Evolutionary conservation across 1,284 basidiomycete genomes (phyloP).

Genomic region (Filobasidium uniguttulatum): DNA sequence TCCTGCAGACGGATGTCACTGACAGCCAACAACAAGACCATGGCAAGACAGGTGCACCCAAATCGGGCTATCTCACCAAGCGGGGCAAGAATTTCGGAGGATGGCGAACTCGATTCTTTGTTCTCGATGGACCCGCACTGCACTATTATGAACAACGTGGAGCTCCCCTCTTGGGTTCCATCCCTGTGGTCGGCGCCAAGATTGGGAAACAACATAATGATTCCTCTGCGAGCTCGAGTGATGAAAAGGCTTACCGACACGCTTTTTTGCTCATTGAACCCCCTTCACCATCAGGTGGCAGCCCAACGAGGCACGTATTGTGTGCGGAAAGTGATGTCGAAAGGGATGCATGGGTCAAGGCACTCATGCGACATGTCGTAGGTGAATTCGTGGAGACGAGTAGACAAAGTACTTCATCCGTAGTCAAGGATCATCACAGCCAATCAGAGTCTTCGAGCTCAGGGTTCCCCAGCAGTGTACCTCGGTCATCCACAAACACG

Average conservation of each 20-base stretch:
- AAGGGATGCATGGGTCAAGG: constrained; percentile 86
- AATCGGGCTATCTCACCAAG: constrained; percentile 92
- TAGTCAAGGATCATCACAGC: background rate
- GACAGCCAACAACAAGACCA: constrained; percentile 52
- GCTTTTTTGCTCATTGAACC: constrained; percentile 92
- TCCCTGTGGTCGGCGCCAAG: constrained; percentile 71
- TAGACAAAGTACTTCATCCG: constrained; percentile 6
- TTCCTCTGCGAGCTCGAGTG: constrained; percentile 42
- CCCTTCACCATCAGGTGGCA: constrained; percentile 43
- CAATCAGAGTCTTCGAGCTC: background rate
- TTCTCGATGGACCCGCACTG: constrained; percentile 68
- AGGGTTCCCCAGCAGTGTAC: constrained; percentile 26
- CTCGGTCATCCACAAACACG: constrained; percentile 52
- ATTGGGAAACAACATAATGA: constrained; percentile 55
- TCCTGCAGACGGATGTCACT: constrained; percentile 53
- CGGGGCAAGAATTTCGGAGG: constrained; percentile 90
- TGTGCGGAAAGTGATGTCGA: constrained; percentile 91
- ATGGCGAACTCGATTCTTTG: constrained; percentile 91
- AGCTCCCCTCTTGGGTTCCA: constrained; percentile 76
- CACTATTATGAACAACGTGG: constrained; percentile 94
- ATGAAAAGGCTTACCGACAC: constrained; percentile 88
- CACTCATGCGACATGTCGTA: constrained; percentile 60
- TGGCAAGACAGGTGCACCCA: constrained; percentile 46
- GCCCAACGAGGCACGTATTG: constrained; percentile 69
- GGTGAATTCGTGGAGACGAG: constrained; percentile 18